Percentiles rank a stretch among this genome's conserved stretches.
These are phyloP conservation scores for Chaetothyriales sp. DNA, from an alignment of 2,329 filamentous ascomycete species.

Conservation along the genomic window DNA sequence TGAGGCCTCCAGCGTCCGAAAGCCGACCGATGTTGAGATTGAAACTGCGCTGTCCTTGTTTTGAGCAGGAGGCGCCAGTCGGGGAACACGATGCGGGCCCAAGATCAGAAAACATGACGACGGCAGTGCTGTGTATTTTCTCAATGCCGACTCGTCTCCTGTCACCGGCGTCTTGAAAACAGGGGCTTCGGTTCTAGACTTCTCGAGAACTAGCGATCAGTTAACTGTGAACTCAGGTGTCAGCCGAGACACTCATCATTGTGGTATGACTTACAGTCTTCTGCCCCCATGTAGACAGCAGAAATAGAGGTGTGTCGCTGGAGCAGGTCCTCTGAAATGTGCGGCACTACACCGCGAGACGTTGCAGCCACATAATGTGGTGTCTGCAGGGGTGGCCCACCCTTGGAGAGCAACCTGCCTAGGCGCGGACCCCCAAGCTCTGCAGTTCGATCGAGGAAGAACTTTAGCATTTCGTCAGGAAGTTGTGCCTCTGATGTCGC, in stretches of 20 bases:
- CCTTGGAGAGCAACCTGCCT: constrained; percentile 47
- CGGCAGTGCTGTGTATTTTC: constrained; percentile 61
- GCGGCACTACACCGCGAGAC: constrained; percentile 72
- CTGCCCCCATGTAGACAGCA: constrained; percentile 66
- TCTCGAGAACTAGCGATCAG: constrained; percentile 45
- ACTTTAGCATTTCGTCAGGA: constrained; percentile 24
- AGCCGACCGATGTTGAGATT: constrained; percentile 76
- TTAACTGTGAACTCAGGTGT: constrained; percentile 24
- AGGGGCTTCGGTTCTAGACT: constrained; percentile 31
- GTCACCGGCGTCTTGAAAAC: constrained; percentile 36
- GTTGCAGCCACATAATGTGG: constrained; percentile 68
- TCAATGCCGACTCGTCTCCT: constrained; percentile 43
- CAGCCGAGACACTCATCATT: constrained; percentile 19
- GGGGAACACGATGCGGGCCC: constrained; percentile 60
- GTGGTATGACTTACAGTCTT: constrained; percentile 60
- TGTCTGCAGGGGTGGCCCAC: constrained; percentile 57
- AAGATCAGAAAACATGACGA: constrained; percentile 53
- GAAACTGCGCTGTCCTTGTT: constrained; percentile 59
- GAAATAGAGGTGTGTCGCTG: constrained; percentile 47
- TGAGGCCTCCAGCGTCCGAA: constrained; percentile 51
- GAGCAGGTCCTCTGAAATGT: constrained; percentile 76
- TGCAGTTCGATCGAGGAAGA: constrained; percentile 23
- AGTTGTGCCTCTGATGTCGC: constrained; percentile 11
- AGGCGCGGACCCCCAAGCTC: constrained; percentile 41
- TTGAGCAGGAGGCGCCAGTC: constrained; percentile 51